Evolutionary conservation across 495 filamentous ascomycete genomes (phyloP), one percentile per base, ranked within the genome.

Genomic region (Penicillium cinerascens): DNA sequence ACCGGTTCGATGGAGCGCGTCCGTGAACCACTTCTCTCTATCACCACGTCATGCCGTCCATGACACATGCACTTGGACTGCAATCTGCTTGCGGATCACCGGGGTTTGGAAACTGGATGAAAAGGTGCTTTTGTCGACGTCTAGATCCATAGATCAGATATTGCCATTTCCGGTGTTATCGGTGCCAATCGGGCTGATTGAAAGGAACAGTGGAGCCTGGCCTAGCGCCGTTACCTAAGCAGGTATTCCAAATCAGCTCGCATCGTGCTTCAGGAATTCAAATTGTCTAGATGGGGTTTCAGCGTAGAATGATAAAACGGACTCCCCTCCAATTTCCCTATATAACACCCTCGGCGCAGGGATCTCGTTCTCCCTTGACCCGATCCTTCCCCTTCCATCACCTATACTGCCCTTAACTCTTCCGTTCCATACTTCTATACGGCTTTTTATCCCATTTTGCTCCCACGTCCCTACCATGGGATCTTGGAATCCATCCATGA

Each of bases 401-500:
- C n/a, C n/a, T n/a, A n/a, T n/a, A n/a, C n/a, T n/a, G n/a, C n/a
- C n/a, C n/a, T n/a, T n/a, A n/a, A n/a, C n/a, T n/a, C n/a, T n/a
- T n/a, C n/a, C n/a, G n/a, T n/a, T n/a, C n/a, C n/a, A n/a, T n/a
- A n/a, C n/a, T n/a, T n/a, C n/a, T n/a, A n/a, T n/a, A n/a, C n/a
- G n/a, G n/a, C n/a, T n/a, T 23, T 42, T 26, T 16, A 42, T 22
- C 29, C 10, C 11, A 33, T 13, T 13, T 33, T 33, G 3, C 11
- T 15, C 10, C 29, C 8, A 15, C 9, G 20, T n/a, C 2, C 26
- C 26, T 33, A 64, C 17, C 22, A 72, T 74, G 69, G 65, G 60
- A 53, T 64, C 60, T 18, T 70, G 70, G 67, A 59, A 66, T 45
- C 54, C 58, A 33, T 60, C 54, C 49, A 55, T 68, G 58, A 47